Base-by-base conservation (phyloP, 2,329 filamentous ascomycete genomes). In the Fulvia fulva region DNA sequence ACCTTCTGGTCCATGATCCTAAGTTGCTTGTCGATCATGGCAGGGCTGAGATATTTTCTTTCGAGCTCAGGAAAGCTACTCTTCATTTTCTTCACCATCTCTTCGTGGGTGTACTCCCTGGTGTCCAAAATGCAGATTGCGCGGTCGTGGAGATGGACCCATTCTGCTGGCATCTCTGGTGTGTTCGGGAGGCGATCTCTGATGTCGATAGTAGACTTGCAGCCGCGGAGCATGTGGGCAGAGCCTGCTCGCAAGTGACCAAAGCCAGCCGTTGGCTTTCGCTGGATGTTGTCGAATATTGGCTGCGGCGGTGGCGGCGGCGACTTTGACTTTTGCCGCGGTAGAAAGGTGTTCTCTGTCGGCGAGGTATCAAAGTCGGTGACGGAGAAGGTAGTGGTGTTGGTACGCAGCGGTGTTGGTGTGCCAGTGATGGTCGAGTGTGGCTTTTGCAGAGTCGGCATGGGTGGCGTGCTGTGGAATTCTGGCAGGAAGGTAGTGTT, bases 101-200 rank as follows among this genome's bases (percentile, higher is more conserved):
- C 58, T 3, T 56, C 30, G n/a, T 66, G 63, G 3, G 63, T 57
- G 57, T 69, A 72, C 55, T 65, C 63, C 32, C 65, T 57, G 9
- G 63, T 66, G 53, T 74, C 72, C 9, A 73, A 67, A 21, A 71
- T 61, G 61, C 72, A 74, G 55, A 74, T 72, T 12, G 67, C 68
- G 45, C 65, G 65, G 58, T 75, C 73, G 53, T 72, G 69, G n/a
- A 66, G 53, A 2, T 54, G 23, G 3, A 41, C 63, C 72, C 73
- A 75, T 49, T 50, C 52, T 8, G 53, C 44, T 8, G 72, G 72
- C 1, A 74, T 59, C 0, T 68, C 65, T 23, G 67, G 68, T 1
- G 65, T 66, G n/a, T 68, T 64, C 19, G 58, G 55, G 14, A 68
- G 44, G 46, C 67, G 65, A 47, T 69, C 67, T 37, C 63, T 57